Evolutionary conservation across 768 basidiomycete species (phyloP).

Genomic region (Tricholoma flavovirens): DNA sequence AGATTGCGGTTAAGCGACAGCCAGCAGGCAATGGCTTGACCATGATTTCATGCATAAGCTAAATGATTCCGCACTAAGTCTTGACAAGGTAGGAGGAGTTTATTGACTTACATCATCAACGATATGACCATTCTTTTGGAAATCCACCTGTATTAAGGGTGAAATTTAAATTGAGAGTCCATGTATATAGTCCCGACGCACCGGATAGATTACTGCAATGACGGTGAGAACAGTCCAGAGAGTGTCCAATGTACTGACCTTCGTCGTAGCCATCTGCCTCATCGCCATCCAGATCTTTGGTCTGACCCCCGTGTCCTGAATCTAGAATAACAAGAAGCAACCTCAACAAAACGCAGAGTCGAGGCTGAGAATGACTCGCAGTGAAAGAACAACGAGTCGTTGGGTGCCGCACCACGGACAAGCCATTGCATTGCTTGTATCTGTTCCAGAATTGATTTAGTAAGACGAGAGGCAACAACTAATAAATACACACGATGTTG

Average conservation of each 20-base stretch:
- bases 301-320: conserved; percentile 93
- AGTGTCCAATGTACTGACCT: conserved; percentile 34
- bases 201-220: conserved; percentile 74
- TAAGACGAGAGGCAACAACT: neutral
- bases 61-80: conserved; percentile 5
- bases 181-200: conserved; percentile 37
- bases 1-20: conserved; percentile 83
- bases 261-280: conserved; percentile 84
- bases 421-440: conserved; percentile 88
- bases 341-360: neutral
- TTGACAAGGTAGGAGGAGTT: neutral
- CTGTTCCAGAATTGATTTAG: conserved; percentile 24
- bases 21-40: conserved; percentile 76
- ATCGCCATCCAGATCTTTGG: conserved; percentile 76
- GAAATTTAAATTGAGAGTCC: neutral
- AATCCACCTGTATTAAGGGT: conserved; percentile 34
- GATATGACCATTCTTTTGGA: conserved; percentile 62
- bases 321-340: conserved; percentile 34
- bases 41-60: conserved; percentile 77
- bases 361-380: conserved; percentile 38
- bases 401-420: conserved; percentile 68
- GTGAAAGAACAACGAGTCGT: conserved; percentile 89
- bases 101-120: conserved; percentile 72
- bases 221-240: neutral
- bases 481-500: conserved; percentile 61